Evolutionary conservation across 345 rosid species (phyloP).

Genomic region (Brassica cretica): DNA sequence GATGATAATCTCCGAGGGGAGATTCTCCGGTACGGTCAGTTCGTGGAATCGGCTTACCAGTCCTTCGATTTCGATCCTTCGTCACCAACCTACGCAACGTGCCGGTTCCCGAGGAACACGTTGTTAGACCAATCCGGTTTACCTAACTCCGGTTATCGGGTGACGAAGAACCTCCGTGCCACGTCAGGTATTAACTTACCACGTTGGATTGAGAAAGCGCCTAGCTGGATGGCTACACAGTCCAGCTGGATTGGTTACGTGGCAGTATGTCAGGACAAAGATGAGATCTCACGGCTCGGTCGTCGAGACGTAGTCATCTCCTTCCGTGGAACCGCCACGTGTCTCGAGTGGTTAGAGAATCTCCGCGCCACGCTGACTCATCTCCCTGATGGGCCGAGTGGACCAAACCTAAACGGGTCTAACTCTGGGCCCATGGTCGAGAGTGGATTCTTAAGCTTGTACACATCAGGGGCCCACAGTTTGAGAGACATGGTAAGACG

Average conservation of each 20-base stretch:
- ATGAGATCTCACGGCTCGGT: slow-evolving; percentile 78
- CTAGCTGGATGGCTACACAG: slow-evolving; percentile 60
- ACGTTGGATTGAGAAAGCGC: slow-evolving; percentile 65
- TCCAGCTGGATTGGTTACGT: slow-evolving; percentile 98
- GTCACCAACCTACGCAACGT: slow-evolving; percentile 61
- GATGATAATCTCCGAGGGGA: slow-evolving; percentile 76
- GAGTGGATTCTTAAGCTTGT: slow-evolving; percentile 80
- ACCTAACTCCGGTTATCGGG: slow-evolving; percentile 61
- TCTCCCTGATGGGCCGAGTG: slow-evolving; percentile 39
- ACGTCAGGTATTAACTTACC: slow-evolving; percentile 78
- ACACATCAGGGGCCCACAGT: slow-evolving; percentile 67
- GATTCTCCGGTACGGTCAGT: slow-evolving; percentile 80
- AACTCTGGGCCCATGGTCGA: slow-evolving; percentile 72
- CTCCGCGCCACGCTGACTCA: slow-evolving; percentile 71
- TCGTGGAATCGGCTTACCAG: slow-evolving; percentile 77
- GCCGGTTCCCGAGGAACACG: slow-evolving; percentile 55
- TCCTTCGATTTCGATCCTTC: slow-evolving; percentile 76
- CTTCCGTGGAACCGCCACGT: slow-evolving; percentile 81
- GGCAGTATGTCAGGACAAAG: slow-evolving; percentile 78
- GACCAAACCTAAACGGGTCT: background rate
- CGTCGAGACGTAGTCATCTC: slow-evolving; percentile 87
- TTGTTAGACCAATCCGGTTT: slow-evolving; percentile 62
- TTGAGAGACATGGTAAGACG: slow-evolving; percentile 61
- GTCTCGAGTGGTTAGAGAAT: slow-evolving; percentile 94
- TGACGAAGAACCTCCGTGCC: slow-evolving; percentile 65